A percentile compares a stretch with the other conserved stretches of the same genome.
These are phyloP conservation scores for Phialophora expanda DNA, from an alignment of 2,329 filamentous ascomycete genomes.

Conservation along the genomic window DNA sequence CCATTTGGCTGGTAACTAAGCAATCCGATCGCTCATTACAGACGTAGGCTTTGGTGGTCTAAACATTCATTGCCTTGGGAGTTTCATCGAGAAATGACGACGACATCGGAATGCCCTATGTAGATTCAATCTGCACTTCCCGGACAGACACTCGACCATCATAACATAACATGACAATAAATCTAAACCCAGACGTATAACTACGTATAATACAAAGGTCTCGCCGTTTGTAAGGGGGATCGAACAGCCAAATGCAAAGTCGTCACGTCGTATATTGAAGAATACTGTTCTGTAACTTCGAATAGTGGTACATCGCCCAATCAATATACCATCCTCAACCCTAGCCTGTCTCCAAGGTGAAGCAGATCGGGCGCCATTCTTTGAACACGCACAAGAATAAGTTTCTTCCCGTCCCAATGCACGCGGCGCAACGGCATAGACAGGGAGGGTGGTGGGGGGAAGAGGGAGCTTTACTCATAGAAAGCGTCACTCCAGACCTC, in stretches of 20 bases:
- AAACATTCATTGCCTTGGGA: too few species aligned
- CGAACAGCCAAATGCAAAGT: not conserved
- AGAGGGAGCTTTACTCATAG: constrained; percentile 26
- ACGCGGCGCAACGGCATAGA: not conserved
- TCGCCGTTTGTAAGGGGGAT: not conserved
- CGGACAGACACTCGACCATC: not conserved
- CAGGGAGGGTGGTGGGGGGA: not conserved
- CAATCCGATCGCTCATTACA: too few species aligned
- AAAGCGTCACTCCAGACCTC: constrained; percentile 30
- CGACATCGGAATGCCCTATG: too few species aligned
- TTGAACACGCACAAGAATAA: not conserved
- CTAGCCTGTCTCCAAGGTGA: not conserved
- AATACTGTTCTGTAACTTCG: not conserved
- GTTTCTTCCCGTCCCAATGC: not conserved
- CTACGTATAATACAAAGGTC: not conserved
- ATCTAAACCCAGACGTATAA: not conserved
- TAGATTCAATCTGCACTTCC: not conserved
- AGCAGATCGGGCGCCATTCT: constrained; percentile 9
- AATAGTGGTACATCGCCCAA: not conserved
- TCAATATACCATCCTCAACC: constrained; percentile 8
- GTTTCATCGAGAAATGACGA: too few species aligned
- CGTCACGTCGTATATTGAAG: not conserved
- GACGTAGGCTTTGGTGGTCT: too few species aligned
- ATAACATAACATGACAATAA: not conserved
- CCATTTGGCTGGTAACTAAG: too few species aligned